Base-by-base conservation (phyloP, 805 yeast species). In the Yarrowia divulgata region DNA sequence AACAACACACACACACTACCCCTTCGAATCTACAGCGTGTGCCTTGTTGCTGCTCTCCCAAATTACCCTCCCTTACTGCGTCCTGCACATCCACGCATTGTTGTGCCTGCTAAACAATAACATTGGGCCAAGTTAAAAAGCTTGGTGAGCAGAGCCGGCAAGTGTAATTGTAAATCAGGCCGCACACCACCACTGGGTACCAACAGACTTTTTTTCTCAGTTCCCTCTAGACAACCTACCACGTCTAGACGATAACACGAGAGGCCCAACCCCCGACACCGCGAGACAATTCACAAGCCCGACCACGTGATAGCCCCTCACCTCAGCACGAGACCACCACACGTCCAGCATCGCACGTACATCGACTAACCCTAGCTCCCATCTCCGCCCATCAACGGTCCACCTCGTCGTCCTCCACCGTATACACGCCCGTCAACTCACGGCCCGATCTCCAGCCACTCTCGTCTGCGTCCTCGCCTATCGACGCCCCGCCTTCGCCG, bases 371-470 rank as follows among this genome's bases (percentile, higher is more conserved):
- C 62, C 52, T 57, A 60, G 66, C 66, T 34, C 66, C 66, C 39
- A 45, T 45, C 42, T 60, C 66, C 19, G 52, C 50, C 52, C 66
- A 60, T 34, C 66, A 60, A 34, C 66, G 66, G 46, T 60, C 66
- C 50, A 45, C 66, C 40, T 60, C 66, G 40, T 60, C 66, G 18
- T 60, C 66, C 29, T 60, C 66, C 50, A 60, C 66, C 42, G 66
- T 60, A 14, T 60, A 60, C 52, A 43, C 66, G 40, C 66, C 66
- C 52, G 52, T 60, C 52, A 60, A 60, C 66, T 60, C 66, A 18
- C 66, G 66, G 42, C 66, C 66, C 42, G 66, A 60, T 60, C 52
- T 60, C 40, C 66, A 60, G 52, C 66, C 66, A 34, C 52, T 60
- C 42, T 60, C 66, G 66, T 60, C 66, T 12, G 66, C 66, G 50